Conservation (phyloP, 441 rosid genomes). For the Breynia disticha region DNA sequence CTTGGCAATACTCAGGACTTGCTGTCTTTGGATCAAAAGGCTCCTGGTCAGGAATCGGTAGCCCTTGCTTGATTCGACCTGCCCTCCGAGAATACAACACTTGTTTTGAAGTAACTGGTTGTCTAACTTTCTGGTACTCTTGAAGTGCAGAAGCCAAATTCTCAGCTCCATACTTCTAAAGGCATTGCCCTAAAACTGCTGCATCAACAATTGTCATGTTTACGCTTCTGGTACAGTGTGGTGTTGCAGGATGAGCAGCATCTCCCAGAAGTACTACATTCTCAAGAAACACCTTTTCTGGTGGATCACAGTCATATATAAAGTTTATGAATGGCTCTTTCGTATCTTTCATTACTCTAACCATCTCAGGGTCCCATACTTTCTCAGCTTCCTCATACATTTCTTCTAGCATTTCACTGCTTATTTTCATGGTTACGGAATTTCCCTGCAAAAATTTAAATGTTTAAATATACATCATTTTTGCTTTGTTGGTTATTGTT, state of each 20-base stretch:
- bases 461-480: too few relatives aligned
- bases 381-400: constrained; percentile 54
- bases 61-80: constrained; percentile 71
- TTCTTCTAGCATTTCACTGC: constrained; percentile 33
- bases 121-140: constrained; percentile 47
- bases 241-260: constrained; percentile 73
- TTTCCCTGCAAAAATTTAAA: constrained; percentile 28
- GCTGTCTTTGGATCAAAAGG: constrained; percentile 30
- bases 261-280: constrained; percentile 56
- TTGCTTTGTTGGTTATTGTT: not conserved
- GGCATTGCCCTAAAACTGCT: constrained; percentile 48
- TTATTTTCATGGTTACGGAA: constrained; percentile 62
- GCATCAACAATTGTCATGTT: constrained; percentile 76
- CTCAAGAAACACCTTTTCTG: constrained; percentile 37
- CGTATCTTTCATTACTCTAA: constrained; percentile 48
- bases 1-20: constrained; percentile 24
- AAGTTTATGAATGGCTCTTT: constrained; percentile 62
- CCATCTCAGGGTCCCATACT: constrained; percentile 52
- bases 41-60: constrained; percentile 20
- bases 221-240: constrained; percentile 69
- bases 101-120: constrained; percentile 51
- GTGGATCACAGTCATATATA: constrained; percentile 62
- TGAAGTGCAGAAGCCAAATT: constrained; percentile 37
- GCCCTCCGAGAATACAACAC: constrained; percentile 42
- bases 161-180: constrained; percentile 34